Evolutionary conservation across 208 protist species (phyloP).

Genomic region (Acanthamoeba royreba): DNA sequence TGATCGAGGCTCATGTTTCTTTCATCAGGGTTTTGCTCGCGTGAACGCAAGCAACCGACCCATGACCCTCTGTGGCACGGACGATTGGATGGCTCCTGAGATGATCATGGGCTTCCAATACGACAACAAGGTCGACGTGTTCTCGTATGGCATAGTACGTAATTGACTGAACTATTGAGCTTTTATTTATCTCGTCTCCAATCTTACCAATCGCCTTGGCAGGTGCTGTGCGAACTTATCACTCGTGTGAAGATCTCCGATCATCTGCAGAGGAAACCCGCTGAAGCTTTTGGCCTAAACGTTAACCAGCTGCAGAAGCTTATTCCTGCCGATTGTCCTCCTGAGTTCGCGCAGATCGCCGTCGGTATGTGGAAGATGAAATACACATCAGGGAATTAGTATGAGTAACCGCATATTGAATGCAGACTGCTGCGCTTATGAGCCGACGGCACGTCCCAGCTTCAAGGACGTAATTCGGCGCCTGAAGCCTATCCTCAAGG

Average conservation of each 20-base stretch:
- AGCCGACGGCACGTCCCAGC: not conserved
- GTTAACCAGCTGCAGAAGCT: not conserved
- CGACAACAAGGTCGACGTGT: slow-evolving; percentile 34
- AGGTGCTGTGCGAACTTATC: slow-evolving; percentile 35
- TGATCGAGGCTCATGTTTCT: not conserved
- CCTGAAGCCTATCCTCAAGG: not conserved
- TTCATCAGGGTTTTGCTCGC: not conserved
- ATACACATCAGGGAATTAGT: not conserved
- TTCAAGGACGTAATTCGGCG: not conserved
- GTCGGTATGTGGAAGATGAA: not conserved
- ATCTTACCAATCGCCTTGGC: no score
- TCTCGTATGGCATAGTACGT: slow-evolving; percentile 45
- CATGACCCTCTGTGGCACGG: slow-evolving; percentile 51
- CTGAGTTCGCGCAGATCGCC: not conserved
- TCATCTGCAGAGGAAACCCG: not conserved
- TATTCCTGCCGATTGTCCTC: not conserved
- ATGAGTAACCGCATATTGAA: not conserved
- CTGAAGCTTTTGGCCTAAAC: slow-evolving; percentile 4
- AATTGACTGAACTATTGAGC: no score
- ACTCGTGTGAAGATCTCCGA: slow-evolving; percentile 8
- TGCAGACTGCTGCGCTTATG: not conserved
- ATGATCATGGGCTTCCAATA: slow-evolving; percentile 33
- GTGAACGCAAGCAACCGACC: not conserved
- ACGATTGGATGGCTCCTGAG: slow-evolving; percentile 53
- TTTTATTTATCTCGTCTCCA: no score